phyloP scores from a whole-genome alignment of 805 yeast species.

The Wickerhamiella vanderwaltii region DNA sequence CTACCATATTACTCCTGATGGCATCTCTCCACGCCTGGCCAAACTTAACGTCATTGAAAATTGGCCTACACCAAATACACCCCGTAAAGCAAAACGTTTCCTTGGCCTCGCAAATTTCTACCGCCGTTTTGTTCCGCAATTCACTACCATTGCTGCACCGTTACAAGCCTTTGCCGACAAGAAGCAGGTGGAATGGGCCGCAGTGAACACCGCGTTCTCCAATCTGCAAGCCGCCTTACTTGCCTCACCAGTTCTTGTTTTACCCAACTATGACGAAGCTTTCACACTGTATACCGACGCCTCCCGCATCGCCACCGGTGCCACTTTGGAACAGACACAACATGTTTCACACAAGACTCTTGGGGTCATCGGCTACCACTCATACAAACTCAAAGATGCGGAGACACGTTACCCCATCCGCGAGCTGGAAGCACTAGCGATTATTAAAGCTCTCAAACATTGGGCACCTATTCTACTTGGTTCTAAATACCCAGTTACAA shows the following conservation, averaged over 20 bases:
- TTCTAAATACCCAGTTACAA: not conserved
- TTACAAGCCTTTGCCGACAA: not conserved
- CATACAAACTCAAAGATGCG: not conserved
- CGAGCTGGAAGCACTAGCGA: not conserved
- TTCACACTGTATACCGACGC: not conserved
- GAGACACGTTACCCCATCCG: conserved; percentile 3
- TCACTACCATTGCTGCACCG: not conserved
- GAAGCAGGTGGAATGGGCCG: not conserved
- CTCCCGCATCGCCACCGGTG: not conserved
- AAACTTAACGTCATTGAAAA: not conserved
- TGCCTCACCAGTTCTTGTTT: not conserved
- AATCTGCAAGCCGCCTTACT: not conserved
- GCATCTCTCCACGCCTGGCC: not conserved
- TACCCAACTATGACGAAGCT: not conserved
- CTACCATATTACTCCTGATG: not conserved
- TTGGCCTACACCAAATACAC: conserved; percentile 1
- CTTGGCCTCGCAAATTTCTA: conserved; percentile 5
- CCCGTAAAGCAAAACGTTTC: not conserved
- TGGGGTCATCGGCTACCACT: conserved; percentile 1
- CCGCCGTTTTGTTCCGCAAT: conserved; percentile 1
- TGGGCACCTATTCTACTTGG: not conserved
- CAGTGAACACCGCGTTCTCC: not conserved
- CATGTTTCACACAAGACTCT: not conserved
- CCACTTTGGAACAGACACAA: not conserved
- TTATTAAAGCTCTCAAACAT: not conserved